phyloP scores from a whole-genome alignment of 2,329 filamentous ascomycete species.

The Ceratocystis cubensis region DNA sequence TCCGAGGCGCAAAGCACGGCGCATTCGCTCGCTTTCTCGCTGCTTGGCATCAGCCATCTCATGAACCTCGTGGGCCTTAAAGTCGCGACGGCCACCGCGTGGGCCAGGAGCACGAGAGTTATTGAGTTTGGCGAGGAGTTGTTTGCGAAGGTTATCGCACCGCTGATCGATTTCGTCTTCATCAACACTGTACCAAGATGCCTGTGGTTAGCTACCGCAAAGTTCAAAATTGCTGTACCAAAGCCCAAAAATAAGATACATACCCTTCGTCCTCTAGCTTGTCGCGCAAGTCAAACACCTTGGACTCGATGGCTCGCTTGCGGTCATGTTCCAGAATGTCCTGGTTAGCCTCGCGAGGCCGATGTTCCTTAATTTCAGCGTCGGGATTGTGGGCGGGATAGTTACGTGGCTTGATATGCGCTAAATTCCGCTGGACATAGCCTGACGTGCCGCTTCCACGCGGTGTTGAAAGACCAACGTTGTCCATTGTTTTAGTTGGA shows the following conservation, averaged over 20 bases:
- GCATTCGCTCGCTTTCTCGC: constrained; percentile 78
- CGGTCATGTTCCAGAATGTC: constrained; percentile 91
- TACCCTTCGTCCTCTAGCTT: constrained; percentile 82
- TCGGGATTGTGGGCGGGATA: constrained; percentile 50
- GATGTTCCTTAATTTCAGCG: constrained; percentile 56
- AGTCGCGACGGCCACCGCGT: constrained; percentile 36
- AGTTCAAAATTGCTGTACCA: too few relatives aligned
- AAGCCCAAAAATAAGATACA: constrained; percentile 24
- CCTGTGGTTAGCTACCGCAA: background rate
- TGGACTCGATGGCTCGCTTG: constrained; percentile 80
- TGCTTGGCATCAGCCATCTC: constrained; percentile 94
- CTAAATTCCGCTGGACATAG: constrained; percentile 93
- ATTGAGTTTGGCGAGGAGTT: constrained; percentile 32
- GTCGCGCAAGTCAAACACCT: constrained; percentile 82
- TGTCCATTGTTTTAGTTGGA: constrained; percentile 35
- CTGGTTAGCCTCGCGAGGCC: constrained; percentile 73
- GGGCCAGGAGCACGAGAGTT: constrained; percentile 22
- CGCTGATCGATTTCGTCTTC: constrained; percentile 80
- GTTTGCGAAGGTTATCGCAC: constrained; percentile 34
- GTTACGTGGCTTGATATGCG: constrained; percentile 76
- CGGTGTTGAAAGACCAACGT: constrained; percentile 89
- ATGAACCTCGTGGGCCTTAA: constrained; percentile 92
- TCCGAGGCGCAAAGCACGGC: constrained; percentile 54
- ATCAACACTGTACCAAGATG: constrained; percentile 43
- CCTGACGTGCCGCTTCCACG: constrained; percentile 92